Conservation (phyloP, 345 rosid genomes). For the Gossypium longicalyx region DNA sequence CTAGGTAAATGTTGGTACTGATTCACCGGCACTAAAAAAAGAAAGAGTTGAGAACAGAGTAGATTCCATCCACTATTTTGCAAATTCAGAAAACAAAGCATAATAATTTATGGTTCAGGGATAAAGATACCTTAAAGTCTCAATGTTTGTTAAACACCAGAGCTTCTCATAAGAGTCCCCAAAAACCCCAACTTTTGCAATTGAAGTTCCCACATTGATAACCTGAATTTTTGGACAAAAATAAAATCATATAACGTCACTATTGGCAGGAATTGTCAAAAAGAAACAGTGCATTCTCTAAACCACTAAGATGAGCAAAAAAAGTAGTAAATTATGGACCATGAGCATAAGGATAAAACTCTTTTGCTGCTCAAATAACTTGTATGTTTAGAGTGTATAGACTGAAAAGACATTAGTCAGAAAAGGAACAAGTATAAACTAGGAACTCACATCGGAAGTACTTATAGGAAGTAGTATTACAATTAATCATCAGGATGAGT, state of each 20-base stretch:
- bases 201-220: constrained; percentile 83
- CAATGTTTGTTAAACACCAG: constrained; percentile 95
- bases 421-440: not conserved
- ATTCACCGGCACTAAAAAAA: not conserved
- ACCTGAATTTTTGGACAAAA: constrained; percentile 42
- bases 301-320: not conserved
- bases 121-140: constrained; percentile 67
- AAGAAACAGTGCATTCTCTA: not conserved
- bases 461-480: not conserved
- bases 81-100: not conserved
- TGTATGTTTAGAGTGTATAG: not conserved
- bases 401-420: not conserved
- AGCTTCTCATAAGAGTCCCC: constrained; percentile 59
- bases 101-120: not conserved
- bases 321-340: not conserved
- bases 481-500: not conserved
- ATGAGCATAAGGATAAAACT: too few relatives aligned
- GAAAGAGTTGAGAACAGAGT: not conserved
- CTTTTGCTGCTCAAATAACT: not conserved
- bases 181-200: constrained; percentile 75
- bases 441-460: not conserved
- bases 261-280: not conserved
- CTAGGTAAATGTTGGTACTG: not conserved
- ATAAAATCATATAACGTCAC: not conserved
- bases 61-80: not conserved